These are phyloP conservation scores for Geum urbanum DNA, from an alignment of 306 rosid species.

Conservation along the genomic window DNA sequence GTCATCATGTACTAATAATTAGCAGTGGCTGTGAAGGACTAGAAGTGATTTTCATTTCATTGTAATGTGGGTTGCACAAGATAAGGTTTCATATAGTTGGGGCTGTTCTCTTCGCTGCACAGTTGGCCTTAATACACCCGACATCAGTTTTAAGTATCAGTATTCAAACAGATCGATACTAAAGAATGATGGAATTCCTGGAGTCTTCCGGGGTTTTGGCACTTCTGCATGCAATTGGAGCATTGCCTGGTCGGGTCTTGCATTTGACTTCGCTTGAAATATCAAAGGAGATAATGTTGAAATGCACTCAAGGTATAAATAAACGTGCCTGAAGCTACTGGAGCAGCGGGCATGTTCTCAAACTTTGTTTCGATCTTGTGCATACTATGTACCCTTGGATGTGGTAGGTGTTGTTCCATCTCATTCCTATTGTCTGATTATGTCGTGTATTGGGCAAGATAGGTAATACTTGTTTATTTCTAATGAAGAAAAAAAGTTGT, in stretches of 20 bases:
- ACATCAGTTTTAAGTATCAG: slow-evolving; percentile 56
- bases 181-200: slow-evolving; percentile 59
- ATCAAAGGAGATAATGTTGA: slow-evolving; percentile 60
- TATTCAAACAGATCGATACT: slow-evolving; percentile 55
- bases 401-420: slow-evolving; percentile 45
- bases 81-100: slow-evolving; percentile 72
- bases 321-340: slow-evolving; percentile 66
- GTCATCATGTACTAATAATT: not conserved
- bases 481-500: no score
- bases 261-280: slow-evolving; percentile 77
- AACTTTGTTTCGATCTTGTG: slow-evolving; percentile 66
- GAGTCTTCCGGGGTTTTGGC: slow-evolving; percentile 76
- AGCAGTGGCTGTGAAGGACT: not conserved
- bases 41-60: not conserved
- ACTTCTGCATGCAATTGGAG: slow-evolving; percentile 82
- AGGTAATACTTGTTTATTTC: not conserved
- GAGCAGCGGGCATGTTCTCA: slow-evolving; percentile 70
- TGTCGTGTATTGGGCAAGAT: not conserved
- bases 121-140: slow-evolving; percentile 73
- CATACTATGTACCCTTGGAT: slow-evolving; percentile 78
- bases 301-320: slow-evolving; percentile 44
- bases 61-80: slow-evolving; percentile 61
- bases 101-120: slow-evolving; percentile 67
- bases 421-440: not conserved
- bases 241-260: slow-evolving; percentile 74